These are phyloP conservation scores for Tetrapisispora fleetii DNA, from an alignment of 805 yeast species.

Conservation along the genomic window DNA sequence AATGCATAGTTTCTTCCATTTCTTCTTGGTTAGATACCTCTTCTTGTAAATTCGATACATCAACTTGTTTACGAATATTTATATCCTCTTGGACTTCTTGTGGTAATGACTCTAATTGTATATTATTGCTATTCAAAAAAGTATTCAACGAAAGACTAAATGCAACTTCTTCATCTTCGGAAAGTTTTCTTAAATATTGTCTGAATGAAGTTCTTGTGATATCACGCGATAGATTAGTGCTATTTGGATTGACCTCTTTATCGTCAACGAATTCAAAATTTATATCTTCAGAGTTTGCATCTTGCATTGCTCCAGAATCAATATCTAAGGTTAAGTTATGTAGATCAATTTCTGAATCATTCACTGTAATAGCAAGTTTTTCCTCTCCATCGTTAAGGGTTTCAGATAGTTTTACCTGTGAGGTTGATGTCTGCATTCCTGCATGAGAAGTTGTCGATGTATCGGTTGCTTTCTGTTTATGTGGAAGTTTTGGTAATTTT, in stretches of 20 bases:
- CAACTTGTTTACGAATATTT: constrained; percentile 24
- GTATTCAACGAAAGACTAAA: constrained; percentile 41
- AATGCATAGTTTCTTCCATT: constrained; percentile 43
- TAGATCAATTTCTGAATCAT: background rate
- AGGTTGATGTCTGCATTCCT: background rate
- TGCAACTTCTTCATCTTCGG: constrained; percentile 45
- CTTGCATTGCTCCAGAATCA: constrained; percentile 6
- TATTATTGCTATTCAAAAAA: constrained; percentile 37
- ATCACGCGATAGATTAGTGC: constrained; percentile 48
- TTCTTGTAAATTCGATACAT: constrained; percentile 42
- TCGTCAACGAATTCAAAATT: background rate
- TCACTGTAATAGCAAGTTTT: background rate
- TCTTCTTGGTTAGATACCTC: constrained; percentile 63
- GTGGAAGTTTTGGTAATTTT: constrained; percentile 49
- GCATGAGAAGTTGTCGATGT: background rate
- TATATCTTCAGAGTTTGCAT: constrained; percentile 13
- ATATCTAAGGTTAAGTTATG: background rate
- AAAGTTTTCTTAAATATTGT: constrained; percentile 52
- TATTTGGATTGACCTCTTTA: constrained; percentile 13
- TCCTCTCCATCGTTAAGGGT: background rate
- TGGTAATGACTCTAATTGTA: constrained; percentile 18
- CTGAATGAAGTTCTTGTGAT: constrained; percentile 67
- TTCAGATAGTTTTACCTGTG: background rate
- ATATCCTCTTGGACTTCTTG: background rate
- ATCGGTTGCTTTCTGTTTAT: constrained; percentile 32